Evolutionary conservation across 345 rosid species (phyloP).

Genomic region (Salix caprea): DNA sequence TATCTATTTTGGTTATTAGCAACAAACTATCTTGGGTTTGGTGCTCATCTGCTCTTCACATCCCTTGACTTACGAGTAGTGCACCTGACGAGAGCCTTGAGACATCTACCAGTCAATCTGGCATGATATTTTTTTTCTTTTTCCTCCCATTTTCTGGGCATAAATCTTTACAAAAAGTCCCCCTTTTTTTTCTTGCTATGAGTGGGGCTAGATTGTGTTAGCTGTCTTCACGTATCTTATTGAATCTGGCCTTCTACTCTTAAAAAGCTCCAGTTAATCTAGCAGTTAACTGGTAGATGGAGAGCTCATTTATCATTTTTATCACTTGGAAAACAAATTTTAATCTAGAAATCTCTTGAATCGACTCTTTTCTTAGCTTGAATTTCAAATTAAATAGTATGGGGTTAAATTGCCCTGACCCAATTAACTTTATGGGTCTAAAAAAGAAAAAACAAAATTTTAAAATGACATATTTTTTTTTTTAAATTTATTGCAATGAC

Average conservation of each 20-base stretch:
- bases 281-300: not conserved
- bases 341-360: too few species aligned
- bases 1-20: not conserved
- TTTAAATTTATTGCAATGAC: too few species aligned
- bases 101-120: conserved; percentile 28
- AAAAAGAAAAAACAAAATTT: too few species aligned
- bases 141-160: not conserved
- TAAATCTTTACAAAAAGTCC: not conserved
- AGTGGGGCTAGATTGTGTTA: not conserved
- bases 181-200: too few species aligned
- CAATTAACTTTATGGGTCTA: accelerated
- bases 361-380: too few species aligned
- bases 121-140: not conserved
- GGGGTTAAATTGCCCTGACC: too few species aligned
- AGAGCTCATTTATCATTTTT: not conserved
- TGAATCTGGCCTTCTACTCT: not conserved
- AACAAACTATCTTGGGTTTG: conserved; percentile 16
- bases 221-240: not conserved
- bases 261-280: not conserved
- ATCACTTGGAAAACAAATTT: not conserved
- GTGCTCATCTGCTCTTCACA: conserved; percentile 20
- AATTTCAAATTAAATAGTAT: too few species aligned
- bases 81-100: not conserved
- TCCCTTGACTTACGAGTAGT: conserved; percentile 16
- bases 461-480: too few species aligned